A percentile compares a stretch with the other conserved stretches of the same genome.
These are phyloP conservation scores for Candida bentonensis DNA, from an alignment of 805 yeast genomes.

Conservation along the genomic window DNA sequence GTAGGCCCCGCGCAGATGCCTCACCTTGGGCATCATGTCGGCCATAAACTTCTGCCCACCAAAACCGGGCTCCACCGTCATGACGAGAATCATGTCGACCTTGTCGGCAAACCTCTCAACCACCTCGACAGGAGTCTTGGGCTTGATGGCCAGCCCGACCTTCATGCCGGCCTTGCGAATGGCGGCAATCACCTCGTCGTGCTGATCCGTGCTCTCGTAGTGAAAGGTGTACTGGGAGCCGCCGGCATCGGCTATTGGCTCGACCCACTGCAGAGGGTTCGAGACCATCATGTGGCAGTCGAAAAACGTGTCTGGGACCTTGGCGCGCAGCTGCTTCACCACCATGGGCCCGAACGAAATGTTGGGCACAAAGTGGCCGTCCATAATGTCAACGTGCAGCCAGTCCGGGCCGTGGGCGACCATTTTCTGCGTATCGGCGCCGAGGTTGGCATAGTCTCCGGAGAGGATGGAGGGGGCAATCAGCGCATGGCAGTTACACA, in stretches of 20 bases:
- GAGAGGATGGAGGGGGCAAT: constrained; percentile 94
- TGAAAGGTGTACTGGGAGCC: constrained; percentile 96
- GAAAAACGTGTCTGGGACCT: constrained; percentile 60
- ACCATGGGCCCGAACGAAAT: constrained; percentile 89
- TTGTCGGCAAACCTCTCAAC: constrained; percentile 59
- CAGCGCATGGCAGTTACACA: constrained; percentile 2
- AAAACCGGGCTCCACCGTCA: constrained; percentile 99
- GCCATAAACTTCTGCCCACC: constrained; percentile 96
- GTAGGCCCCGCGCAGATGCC: constrained; percentile 50
- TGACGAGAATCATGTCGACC: constrained; percentile 87
- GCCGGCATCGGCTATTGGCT: constrained; percentile 81
- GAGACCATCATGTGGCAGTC: constrained; percentile 99
- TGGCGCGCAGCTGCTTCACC: constrained; percentile 60
- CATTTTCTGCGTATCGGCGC: constrained; percentile 73
- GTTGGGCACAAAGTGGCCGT: constrained; percentile 96
- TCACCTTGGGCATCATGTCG: constrained; percentile 94
- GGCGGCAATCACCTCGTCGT: constrained; percentile 53
- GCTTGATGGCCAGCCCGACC: constrained; percentile 91
- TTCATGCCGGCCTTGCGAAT: constrained; percentile 75
- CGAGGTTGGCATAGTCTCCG: constrained; percentile 76
- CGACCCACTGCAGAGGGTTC: constrained; percentile 85
- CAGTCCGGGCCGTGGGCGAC: constrained; percentile 80
- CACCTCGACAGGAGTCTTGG: constrained; percentile 79
- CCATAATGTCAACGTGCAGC: constrained; percentile 98
- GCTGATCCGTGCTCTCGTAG: constrained; percentile 72